These are phyloP conservation scores for Aspergillus sp. DNA, from an alignment of 2,329 filamentous ascomycete species.

Conservation along the genomic window DNA sequence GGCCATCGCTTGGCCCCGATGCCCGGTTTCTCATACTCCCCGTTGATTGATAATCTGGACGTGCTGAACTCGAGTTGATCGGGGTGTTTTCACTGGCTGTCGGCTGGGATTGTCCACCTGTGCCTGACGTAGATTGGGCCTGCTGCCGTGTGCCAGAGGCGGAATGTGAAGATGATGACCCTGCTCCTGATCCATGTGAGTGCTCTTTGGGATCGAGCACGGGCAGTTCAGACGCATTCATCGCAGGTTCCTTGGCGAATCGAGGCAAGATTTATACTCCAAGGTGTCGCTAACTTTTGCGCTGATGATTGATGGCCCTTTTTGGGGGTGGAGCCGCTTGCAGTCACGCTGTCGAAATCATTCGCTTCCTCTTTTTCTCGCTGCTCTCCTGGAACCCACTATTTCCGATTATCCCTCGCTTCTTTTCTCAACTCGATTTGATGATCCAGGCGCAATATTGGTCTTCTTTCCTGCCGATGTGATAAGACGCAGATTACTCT, in stretches of 20 bases:
- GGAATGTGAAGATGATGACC: background rate
- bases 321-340: background rate
- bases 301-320: background rate
- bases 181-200: background rate
- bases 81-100: slow-evolving; percentile 24
- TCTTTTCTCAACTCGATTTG: background rate
- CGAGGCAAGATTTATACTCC: too few relatives aligned
- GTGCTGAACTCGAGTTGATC: slow-evolving; percentile 16
- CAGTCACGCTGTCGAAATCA: background rate
- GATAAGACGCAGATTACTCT: background rate
- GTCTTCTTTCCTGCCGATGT: background rate
- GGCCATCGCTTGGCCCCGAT: slow-evolving; percentile 6
- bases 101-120: slow-evolving; percentile 10
- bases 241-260: background rate
- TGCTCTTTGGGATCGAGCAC: background rate
- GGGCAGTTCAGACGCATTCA: background rate
- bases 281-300: too few relatives aligned
- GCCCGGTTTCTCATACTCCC: slow-evolving; percentile 13
- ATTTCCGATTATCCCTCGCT: too few relatives aligned
- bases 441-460: background rate
- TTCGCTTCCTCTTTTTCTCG: background rate
- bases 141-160: background rate
- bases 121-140: background rate
- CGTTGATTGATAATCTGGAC: slow-evolving; percentile 28
- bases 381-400: too few relatives aligned